Evolutionary conservation across 768 basidiomycete genomes (phyloP), one percentile per base, ranked within the genome.

Genomic region (Naganishia randhawae): DNA sequence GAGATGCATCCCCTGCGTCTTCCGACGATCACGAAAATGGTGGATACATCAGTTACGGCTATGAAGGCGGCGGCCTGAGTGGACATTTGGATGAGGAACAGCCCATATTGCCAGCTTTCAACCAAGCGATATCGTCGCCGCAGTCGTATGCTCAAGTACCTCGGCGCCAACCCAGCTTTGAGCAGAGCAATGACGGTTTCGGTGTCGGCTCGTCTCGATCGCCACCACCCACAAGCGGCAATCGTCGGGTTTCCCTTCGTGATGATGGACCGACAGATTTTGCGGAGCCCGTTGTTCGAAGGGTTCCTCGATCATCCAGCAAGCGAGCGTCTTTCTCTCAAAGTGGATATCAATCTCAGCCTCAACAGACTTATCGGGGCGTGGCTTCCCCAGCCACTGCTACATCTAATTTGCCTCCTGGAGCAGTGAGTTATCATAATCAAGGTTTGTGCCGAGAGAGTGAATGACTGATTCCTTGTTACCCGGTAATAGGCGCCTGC

Each of bases 221-320:
- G 41, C 66, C 65, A 37, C 67, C 70, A 17, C 68, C 71, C 62
- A 52, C 84, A 74, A 84, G 85, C 70, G 84, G 85, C 50, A 81
- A 82, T 64, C 85, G 89, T 13, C 91, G 93, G 27, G 84, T 96
- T 54, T 87, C 87, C 51, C 80, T 97, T 66, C 85, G 85, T 65
- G 94, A 97, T 72, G 82, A 85, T 73, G 94, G 94, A 16, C 91
- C 66, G 31, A 61, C 91, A 42, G 89, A 93, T 1, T 87, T 89
- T 45, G 85, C 85, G 88, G 89, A 63, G 17, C 75, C 13, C 74
- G 74, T 66, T 13, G 92, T 92, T 31, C 85, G 91, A 45, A 81
- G 92, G 67, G 89, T 94, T 31, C 85, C 89, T 53, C 82, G 90
- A 73, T 86, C 84, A 53, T 75, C 82, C 50, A 71, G 74, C 42